Evolutionary conservation across 192 early-diverging fungal genomes (phyloP), one percentile per base, ranked within the genome.

Genomic region (Linnemannia hyalina): DNA sequence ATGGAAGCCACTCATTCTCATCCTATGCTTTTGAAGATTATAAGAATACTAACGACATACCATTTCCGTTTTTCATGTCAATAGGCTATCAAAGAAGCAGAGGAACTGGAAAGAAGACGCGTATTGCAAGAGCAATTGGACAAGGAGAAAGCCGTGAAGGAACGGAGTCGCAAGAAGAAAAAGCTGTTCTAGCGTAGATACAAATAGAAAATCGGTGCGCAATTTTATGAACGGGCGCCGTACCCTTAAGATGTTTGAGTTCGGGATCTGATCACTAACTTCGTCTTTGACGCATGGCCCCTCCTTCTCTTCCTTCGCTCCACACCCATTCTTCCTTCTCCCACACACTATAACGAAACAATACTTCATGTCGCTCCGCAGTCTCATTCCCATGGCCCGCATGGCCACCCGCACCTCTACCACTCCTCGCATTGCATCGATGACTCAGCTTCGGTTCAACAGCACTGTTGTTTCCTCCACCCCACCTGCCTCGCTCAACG

Each of bases 401-500:
- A 22, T 40, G 26, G 74, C 68, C 42, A 38, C 46, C 22, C 55
- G 46, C 23, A 32, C 47, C 26, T 23, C 79, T 13, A 3, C 63
- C 22, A 9, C 60, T 38, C 23, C 11, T 42, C 83, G 78, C 32
- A 68, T 85, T 47, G 54, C 77, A 26, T 80, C 83, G 35, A 76
- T 69, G 16, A 68, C 78, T 6, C 54, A 71, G 2, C 46, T 78
- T 26, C 73, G 73, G 7, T 46, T 80, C 70, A 85, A 80, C 78
- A 85, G 29, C 52, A 70, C 42, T 20, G 36, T 81, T 32, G 84
- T 86, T 35, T 80, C 84, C 18, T 55, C 84, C 6, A 81, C 72
- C 22, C 84, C 84, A 29, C 84, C 84, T 13, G 75, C 81, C 10
- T 76, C 74, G 23, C 76, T 91, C 42, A 90, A 87, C 40, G 89